These are phyloP conservation scores for Cercospora sp. DNA, from an alignment of 2,329 filamentous ascomycete species.

Conservation along the genomic window DNA sequence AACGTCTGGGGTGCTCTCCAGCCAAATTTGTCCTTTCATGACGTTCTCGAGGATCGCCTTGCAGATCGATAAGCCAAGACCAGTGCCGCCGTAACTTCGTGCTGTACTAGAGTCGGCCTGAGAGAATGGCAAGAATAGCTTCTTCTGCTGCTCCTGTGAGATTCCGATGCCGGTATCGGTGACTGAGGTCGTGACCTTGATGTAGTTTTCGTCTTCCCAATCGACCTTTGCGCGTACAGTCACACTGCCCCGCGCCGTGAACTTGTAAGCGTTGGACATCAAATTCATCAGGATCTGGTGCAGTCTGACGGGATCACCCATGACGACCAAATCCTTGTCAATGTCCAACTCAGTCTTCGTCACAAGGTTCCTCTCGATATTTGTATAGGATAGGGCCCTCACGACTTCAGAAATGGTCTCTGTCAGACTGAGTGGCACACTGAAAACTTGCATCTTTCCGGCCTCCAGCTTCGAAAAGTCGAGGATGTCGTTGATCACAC, in stretches of 20 bases:
- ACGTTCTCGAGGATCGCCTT: conserved; percentile 92
- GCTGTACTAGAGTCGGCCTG: conserved; percentile 90
- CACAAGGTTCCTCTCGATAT: conserved; percentile 60
- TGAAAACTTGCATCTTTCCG: conserved; percentile 62
- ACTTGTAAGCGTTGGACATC: conserved; percentile 91
- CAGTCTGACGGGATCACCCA: conserved; percentile 54
- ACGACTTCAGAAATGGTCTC: conserved; percentile 66
- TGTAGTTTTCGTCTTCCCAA: conserved; percentile 66
- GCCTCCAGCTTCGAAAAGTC: conserved; percentile 57
- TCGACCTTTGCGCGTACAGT: conserved; percentile 77
- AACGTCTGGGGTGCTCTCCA: conserved; percentile 72
- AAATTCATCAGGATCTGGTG: conserved; percentile 69
- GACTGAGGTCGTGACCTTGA: conserved; percentile 81
- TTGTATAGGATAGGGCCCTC: conserved; percentile 63
- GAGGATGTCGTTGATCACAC: conserved; percentile 56
- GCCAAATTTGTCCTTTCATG: conserved; percentile 80
- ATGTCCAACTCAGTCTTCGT: conserved; percentile 60
- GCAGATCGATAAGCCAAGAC: conserved; percentile 88
- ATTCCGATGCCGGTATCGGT: conserved; percentile 91
- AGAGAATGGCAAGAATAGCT: conserved; percentile 88
- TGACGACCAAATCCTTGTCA: conserved; percentile 55
- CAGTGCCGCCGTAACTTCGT: conserved; percentile 87
- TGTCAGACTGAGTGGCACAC: conserved; percentile 51
- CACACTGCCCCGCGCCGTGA: conserved; percentile 82
- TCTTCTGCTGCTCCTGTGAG: conserved; percentile 74